Percentiles rank a stretch among this genome's conserved stretches.
Conservation (phyloP, 441 rosid species). For the Biscutella auriculata region DNA sequence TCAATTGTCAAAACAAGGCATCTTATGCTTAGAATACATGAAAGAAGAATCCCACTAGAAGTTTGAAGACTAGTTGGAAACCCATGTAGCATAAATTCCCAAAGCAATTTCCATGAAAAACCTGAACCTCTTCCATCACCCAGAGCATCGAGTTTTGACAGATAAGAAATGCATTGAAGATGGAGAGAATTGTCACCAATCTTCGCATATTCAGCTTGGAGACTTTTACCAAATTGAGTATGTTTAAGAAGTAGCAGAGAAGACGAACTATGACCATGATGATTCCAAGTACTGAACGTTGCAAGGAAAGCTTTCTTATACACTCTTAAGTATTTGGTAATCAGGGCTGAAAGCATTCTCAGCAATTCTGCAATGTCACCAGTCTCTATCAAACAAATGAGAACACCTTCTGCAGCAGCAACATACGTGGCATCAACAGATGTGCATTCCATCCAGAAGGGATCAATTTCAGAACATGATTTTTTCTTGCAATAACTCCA, state of each 20-base stretch:
- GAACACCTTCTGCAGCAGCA: conserved; percentile 48
- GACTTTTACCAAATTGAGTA: conserved; percentile 54
- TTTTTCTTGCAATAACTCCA: conserved; percentile 38
- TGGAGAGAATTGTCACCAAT: conserved; percentile 39
- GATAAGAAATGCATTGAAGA: conserved; percentile 52
- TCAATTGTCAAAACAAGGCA: conserved; percentile 50
- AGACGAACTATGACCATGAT: conserved; percentile 31
- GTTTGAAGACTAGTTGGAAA: conserved; percentile 60
- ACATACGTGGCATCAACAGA: conserved; percentile 38
- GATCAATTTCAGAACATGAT: conserved; percentile 36
- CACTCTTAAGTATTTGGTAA: conserved; percentile 43
- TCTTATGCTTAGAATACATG: conserved; percentile 67
- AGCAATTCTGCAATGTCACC: conserved; percentile 44
- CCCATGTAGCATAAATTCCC: conserved; percentile 92
- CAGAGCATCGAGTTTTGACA: conserved; percentile 46
- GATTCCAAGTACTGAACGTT: conserved; percentile 40
- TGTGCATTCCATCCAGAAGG: conserved; percentile 43
- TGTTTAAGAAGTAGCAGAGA: conserved; percentile 81
- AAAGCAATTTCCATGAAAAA: conserved; percentile 52
- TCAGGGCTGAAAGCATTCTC: conserved; percentile 53
- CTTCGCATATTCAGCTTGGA: conserved; percentile 67
- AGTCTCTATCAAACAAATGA: conserved; percentile 47
- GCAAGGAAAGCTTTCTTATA: conserved; percentile 75
- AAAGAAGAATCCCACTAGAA: conserved; percentile 64
- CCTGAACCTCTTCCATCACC: conserved; percentile 64